Base-by-base conservation (phyloP, 164 flowering plant genomes). In the Brasenia schreberi region DNA sequence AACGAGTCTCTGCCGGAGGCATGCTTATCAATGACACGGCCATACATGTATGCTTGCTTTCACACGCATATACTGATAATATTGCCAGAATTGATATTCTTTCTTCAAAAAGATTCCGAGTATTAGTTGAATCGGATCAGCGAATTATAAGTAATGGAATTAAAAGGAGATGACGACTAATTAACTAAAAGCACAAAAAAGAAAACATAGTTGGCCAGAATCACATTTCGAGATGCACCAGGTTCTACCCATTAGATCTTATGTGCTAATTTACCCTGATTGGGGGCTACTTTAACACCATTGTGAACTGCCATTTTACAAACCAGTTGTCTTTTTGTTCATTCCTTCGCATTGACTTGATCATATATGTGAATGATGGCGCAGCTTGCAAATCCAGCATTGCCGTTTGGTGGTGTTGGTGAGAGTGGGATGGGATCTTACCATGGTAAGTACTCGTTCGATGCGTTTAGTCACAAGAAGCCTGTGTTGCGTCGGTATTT, bases 381-480 rank as follows among this genome's bases (percentile, higher is more conserved):
- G 63, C 63, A 60, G 63, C 63, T 60, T 19, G n/a, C 63, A 60
- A 60, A n/a, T 60, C 27, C 63, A 6, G 3, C 69, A 0, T 39
- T 94, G 19, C 96, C 97, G 0, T 94, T 94, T 69, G 97, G 97
- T 74, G 99, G 99, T 0, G 89, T 91, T 4, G 99, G 96, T 0
- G 74, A 79, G 66, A 94, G 99, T 49, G 99, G 99, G 0, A 75
- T 87, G 23, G 96, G 99, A 11, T 79, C 83, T 70, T 94, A 89
- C 70, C 99, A 94, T 60, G 97, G 97, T 62, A 91, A 88, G 79
- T 87, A 81, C 69, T 89, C 99, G 2, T 94, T 91, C 27, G 96
- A 94, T 5, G 75, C 87, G 0, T 94, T 94, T 73, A 91, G 92
- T 72, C 97, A 94, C 44, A 87, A 84, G 65, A 94, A 94, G 65